These are phyloP conservation scores for Drosera capensis DNA, from an alignment of 148 eudicot genomes.

Conservation along the genomic window DNA sequence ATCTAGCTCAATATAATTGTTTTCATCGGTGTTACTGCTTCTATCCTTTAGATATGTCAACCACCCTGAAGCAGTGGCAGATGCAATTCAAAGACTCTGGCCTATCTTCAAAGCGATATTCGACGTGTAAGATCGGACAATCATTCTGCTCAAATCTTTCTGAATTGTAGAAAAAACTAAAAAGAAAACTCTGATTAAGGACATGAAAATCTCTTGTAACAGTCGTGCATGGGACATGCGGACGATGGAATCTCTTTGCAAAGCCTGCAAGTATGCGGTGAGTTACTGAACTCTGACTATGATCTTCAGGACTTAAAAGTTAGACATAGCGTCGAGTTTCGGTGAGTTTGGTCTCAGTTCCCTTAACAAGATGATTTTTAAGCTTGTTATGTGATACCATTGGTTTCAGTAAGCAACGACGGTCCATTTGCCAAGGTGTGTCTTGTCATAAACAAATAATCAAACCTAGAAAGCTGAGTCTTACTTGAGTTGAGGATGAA, in stretches of 20 bases:
- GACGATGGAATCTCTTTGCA: constrained; percentile 97
- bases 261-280: constrained; percentile 99
- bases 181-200: not conserved
- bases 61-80: constrained; percentile 98
- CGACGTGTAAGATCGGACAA: constrained; percentile 47
- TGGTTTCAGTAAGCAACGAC: no score
- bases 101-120: constrained; percentile 88
- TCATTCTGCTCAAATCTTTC: not conserved
- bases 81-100: constrained; percentile 95
- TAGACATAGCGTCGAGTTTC: not conserved
- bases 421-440: no score
- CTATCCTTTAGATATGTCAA: constrained; percentile 69
- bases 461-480: no score
- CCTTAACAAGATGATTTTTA: no score
- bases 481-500: no score
- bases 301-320: not conserved
- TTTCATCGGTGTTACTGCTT: constrained; percentile 3
- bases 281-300: constrained; percentile 30
- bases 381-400: no score
- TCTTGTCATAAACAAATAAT: no score
- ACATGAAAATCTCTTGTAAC: constrained; percentile 13
- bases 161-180: no score
- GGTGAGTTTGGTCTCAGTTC: no score
- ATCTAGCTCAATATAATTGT: constrained; percentile 2
- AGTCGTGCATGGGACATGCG: constrained; percentile 99